These are phyloP conservation scores for Sanghuangporus weigelae DNA, from an alignment of 1,284 basidiomycete species.

Conservation along the genomic window DNA sequence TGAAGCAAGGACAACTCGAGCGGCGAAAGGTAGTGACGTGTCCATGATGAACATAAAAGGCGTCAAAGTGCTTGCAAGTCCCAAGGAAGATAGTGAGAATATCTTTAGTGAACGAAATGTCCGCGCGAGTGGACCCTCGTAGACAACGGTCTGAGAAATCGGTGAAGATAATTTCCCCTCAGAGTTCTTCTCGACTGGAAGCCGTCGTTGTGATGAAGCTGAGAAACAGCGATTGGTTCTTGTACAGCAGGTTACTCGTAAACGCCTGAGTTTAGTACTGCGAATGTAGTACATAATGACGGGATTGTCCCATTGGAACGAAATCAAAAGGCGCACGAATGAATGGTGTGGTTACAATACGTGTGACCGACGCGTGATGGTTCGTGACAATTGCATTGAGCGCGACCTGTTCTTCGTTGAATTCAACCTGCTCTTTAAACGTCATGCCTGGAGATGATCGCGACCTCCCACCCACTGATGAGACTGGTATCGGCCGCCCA, in stretches of 20 bases:
- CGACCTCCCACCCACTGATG: neutral
- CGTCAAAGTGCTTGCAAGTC: constrained; percentile 62
- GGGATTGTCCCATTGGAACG: no score
- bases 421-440: neutral
- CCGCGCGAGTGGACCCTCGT: constrained; percentile 61
- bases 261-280: neutral
- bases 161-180: neutral
- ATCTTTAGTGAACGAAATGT: constrained; percentile 78
- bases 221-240: neutral
- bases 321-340: neutral
- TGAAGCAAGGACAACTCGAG: constrained; percentile 61
- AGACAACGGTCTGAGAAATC: constrained; percentile 21
- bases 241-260: neutral
- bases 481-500: neutral
- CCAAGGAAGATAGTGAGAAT: constrained; percentile 77
- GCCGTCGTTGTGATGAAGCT: neutral
- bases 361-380: neutral
- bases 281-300: neutral
- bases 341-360: no score
- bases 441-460: neutral
- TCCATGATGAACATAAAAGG: constrained; percentile 82
- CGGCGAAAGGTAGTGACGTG: constrained; percentile 64
- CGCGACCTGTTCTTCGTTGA: neutral
- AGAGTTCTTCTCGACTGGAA: neutral
- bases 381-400: neutral